phyloP scores from a whole-genome alignment of 2,329 filamentous ascomycete genomes.

The Phialophora verrucosa region DNA sequence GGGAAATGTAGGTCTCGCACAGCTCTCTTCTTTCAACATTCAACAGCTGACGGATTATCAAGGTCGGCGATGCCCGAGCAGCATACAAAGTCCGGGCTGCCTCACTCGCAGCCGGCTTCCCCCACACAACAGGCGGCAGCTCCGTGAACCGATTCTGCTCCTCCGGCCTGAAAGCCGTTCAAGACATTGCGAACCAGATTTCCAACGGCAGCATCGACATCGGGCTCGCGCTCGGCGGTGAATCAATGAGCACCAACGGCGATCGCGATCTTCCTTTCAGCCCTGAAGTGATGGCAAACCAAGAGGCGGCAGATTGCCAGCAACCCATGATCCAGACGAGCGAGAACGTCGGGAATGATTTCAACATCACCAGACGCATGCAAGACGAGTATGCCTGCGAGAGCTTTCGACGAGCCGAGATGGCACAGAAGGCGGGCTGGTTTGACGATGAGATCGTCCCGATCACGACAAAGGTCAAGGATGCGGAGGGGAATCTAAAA shows the following conservation, averaged over 20 bases:
- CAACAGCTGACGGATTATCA: neutral
- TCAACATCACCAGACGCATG: slow-evolving; percentile 76
- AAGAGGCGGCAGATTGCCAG: slow-evolving; percentile 84
- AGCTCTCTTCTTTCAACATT: neutral
- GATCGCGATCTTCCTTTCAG: slow-evolving; percentile 79
- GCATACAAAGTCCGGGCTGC: slow-evolving; percentile 91
- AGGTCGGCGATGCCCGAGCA: slow-evolving; percentile 82
- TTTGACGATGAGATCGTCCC: slow-evolving; percentile 95
- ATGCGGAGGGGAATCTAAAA: slow-evolving; percentile 79
- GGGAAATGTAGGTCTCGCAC: slow-evolving; percentile 72
- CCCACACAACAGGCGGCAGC: slow-evolving; percentile 81
- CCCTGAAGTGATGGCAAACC: slow-evolving; percentile 73
- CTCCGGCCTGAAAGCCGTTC: slow-evolving; percentile 91
- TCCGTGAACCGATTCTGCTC: slow-evolving; percentile 96
- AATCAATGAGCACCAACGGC: slow-evolving; percentile 73
- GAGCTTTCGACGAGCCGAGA: slow-evolving; percentile 85
- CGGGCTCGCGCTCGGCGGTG: slow-evolving; percentile 85
- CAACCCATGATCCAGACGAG: slow-evolving; percentile 98
- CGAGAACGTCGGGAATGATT: slow-evolving; percentile 93
- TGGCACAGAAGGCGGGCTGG: slow-evolving; percentile 85
- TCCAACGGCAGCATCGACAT: slow-evolving; percentile 78
- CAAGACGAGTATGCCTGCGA: slow-evolving; percentile 88
- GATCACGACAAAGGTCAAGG: slow-evolving; percentile 80
- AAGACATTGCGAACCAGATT: slow-evolving; percentile 93
- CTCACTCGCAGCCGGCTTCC: slow-evolving; percentile 87